Conservation (phyloP, 352 stramenopile genomes). For the Albugo laibachii region DNA sequence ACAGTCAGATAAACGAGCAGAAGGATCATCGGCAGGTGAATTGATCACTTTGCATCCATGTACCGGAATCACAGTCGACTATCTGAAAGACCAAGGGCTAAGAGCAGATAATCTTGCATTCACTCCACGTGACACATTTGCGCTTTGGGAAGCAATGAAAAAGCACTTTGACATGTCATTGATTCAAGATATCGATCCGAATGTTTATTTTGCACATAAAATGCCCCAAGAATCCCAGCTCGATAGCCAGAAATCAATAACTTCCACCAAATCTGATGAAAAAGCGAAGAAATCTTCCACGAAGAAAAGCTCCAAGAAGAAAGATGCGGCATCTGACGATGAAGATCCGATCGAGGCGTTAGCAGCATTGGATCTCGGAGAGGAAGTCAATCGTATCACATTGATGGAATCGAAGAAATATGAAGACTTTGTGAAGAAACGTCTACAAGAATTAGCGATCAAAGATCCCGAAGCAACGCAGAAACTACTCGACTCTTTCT, state of each 20-base stretch:
- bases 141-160: constrained; percentile 84
- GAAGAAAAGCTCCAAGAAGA: constrained; percentile 8
- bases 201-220: constrained; percentile 81
- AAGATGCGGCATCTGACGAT: constrained; percentile 41
- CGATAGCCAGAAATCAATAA: not conserved
- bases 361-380: constrained; percentile 27
- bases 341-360: constrained; percentile 20
- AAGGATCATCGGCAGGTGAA: constrained; percentile 10
- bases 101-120: constrained; percentile 79
- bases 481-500: constrained; percentile 63
- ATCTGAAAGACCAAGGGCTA: constrained; percentile 67
- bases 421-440: constrained; percentile 90
- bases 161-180: constrained; percentile 46
- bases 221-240: not conserved
- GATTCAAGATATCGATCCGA: constrained; percentile 84
- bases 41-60: constrained; percentile 66
- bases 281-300: constrained; percentile 14
- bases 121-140: constrained; percentile 93
- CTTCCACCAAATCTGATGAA: constrained; percentile 6
- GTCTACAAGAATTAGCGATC: constrained; percentile 72
- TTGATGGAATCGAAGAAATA: constrained; percentile 96
- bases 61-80: constrained; percentile 65
- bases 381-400: constrained; percentile 85
- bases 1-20: constrained; percentile 10
- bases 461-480: constrained; percentile 81